Conservation (phyloP, 2,329 filamentous ascomycete species). For the Metarhizium guizhouense region DNA sequence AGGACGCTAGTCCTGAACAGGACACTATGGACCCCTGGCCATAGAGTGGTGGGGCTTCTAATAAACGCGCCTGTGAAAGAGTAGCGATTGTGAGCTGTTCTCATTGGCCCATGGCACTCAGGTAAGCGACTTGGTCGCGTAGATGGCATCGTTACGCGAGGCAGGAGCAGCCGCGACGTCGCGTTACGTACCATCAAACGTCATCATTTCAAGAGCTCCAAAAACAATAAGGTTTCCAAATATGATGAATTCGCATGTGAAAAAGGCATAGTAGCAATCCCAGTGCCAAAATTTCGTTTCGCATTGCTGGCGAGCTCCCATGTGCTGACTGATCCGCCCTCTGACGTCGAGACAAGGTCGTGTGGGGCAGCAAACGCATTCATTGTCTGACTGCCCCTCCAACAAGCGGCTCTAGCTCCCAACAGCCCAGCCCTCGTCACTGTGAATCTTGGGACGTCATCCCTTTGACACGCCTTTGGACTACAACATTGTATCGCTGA, state of each 20-base stretch:
- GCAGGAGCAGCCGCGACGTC: neutral
- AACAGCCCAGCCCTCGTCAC: conserved; percentile 4
- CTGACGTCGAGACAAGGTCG: neutral
- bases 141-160: neutral
- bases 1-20: neutral
- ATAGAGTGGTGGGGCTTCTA: neutral
- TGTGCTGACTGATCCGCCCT: conserved; percentile 1
- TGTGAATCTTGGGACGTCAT: conserved; percentile 6
- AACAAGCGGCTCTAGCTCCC: neutral
- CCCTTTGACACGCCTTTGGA: neutral
- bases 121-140: neutral
- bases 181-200: neutral
- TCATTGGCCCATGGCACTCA: neutral
- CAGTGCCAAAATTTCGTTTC: no score
- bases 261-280: neutral
- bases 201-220: neutral
- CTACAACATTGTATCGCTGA: neutral
- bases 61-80: neutral
- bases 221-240: neutral
- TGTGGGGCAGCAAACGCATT: neutral
- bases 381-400: neutral
- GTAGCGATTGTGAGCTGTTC: neutral
- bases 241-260: neutral
- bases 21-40: neutral
- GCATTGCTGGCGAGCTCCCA: neutral